These are phyloP conservation scores for Fraxinus greggii DNA, from an alignment of 305 asterid genomes.

Conservation along the genomic window DNA sequence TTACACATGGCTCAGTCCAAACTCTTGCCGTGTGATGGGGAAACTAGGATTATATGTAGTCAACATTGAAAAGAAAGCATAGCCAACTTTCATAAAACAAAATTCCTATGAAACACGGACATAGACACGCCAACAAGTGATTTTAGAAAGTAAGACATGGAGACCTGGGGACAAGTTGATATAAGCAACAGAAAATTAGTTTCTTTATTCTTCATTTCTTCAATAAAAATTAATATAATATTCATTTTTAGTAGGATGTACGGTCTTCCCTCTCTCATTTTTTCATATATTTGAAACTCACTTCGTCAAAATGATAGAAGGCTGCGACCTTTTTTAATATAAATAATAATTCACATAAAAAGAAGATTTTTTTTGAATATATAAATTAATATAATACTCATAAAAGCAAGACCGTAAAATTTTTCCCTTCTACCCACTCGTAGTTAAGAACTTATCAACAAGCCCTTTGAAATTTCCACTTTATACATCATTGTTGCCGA, in stretches of 20 bases:
- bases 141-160: not conserved
- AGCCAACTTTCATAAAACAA: not conserved
- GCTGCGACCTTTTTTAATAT: not conserved
- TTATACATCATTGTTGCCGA: not conserved
- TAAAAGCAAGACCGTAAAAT: not conserved
- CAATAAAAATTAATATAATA: not conserved
- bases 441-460: not conserved
- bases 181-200: not conserved
- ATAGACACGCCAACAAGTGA: not conserved
- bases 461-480: not conserved
- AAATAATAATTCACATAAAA: not conserved
- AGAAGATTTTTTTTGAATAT: not conserved
- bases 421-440: not conserved
- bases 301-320: not conserved
- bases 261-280: not conserved
- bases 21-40: not conserved
- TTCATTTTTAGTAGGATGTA: not conserved
- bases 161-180: not conserved
- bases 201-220: not conserved
- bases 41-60: not conserved
- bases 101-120: not conserved
- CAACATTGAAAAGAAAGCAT: not conserved
- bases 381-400: not conserved
- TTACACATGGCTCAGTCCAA: not conserved
- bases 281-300: not conserved